Evolutionary conservation across 1,284 basidiomycete genomes (phyloP).

Genomic region (Malassezia furfur): DNA sequence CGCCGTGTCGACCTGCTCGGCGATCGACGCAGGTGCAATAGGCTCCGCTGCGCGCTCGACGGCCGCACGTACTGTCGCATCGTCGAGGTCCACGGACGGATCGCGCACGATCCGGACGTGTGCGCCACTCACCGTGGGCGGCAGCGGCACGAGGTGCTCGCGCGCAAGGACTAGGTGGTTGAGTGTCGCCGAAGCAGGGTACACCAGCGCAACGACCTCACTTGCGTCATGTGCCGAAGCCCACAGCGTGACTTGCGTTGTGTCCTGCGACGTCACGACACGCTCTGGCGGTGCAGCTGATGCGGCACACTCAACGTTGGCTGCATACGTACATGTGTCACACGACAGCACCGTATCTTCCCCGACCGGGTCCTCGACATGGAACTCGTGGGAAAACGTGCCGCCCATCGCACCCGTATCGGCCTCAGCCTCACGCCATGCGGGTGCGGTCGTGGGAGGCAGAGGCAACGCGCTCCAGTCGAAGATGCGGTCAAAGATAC

Average conservation of each 20-base stretch:
- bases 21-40: not conserved
- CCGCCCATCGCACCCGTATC: conserved; percentile 50
- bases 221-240: not conserved
- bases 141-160: not conserved
- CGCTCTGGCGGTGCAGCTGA: conserved; percentile 16
- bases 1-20: not conserved
- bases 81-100: not conserved
- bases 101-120: not conserved
- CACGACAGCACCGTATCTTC: conserved; percentile 48
- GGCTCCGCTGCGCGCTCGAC: not conserved
- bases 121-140: no score
- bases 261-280: not conserved
- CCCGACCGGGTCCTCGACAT: conserved; percentile 40
- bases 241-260: not conserved
- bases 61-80: not conserved
- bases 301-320: conserved; percentile 45
- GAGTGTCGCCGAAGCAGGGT: not conserved
- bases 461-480: not conserved
- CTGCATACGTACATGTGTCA: conserved; percentile 37
- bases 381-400: conserved; percentile 48
- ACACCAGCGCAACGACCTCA: not conserved
- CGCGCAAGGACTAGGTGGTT: not conserved
- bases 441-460: not conserved
- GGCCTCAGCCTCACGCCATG: conserved; percentile 43
- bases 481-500: conserved; percentile 39